Base-by-base conservation (phyloP, 1,284 basidiomycete genomes). In the Rhodotorula sp. region DNA sequence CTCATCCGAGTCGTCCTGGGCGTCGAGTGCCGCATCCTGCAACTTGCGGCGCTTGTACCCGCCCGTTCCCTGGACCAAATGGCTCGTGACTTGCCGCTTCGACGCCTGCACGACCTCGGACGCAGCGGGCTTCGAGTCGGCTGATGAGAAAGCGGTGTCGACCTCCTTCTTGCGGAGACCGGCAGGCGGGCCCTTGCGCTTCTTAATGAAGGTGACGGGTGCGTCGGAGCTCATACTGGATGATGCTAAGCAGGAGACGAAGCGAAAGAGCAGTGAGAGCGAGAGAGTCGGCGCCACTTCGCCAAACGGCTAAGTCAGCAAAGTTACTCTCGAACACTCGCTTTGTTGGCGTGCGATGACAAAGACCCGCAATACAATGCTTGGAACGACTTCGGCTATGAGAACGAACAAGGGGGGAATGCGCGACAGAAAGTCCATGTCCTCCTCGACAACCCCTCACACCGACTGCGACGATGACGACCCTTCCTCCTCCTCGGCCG, bases 171-270 rank as follows among this genome's bases (percentile, higher is more conserved):
- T 65, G n/a, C 73, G 66, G 11, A 74, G 51, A 9, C 65, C 72
- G 18, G 63, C 40, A 4, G 72, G 72, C 0, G 65, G 63, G 40
- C 71, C 71, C 30, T 69, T 69, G 50, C 65, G 60, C 65, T 69
- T 69, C 70, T 74, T 74, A 53, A 71, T 71, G 65, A 74, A 74
- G 22, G 59, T 69, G 52, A 73, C 65, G 2, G 69, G 67, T 24
- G 51, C 68, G 50, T 69, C 71, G 15, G 62, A 55, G 55, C 62
- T 65, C 40, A n/a, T 40, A 22, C 8, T n/a, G 31, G 37, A n/a
- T 30, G 13, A 22, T 31, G 48, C 11, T 34, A 30, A 22, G 37
- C 7, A 6, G 13, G n/a, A 16, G n/a, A 28, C 13, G 24, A 44
- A 4, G 58, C 18, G 26, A 51, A 10, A n/a, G 50, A 26, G 48